Evolutionary conservation across 1,284 basidiomycete species (phyloP).

Genomic region (Cryptococcus amylolentus): DNA sequence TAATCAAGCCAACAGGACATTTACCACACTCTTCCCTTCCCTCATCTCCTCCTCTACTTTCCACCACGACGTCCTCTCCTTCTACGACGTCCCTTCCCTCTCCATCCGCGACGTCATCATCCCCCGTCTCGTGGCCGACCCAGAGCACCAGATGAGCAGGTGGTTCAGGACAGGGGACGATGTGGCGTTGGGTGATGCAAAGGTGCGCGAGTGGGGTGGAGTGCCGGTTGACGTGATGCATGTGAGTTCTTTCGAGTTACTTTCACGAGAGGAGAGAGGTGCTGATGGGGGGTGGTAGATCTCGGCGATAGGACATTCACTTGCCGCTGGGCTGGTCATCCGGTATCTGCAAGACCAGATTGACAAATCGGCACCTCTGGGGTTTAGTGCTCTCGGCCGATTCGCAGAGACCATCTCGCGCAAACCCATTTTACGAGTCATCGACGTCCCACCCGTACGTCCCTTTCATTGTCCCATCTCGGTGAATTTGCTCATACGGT

Average conservation of each 20-base stretch:
- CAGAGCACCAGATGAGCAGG: slow-evolving; percentile 33
- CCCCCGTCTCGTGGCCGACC: slow-evolving; percentile 39
- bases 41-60: slow-evolving; percentile 38
- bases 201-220: slow-evolving; percentile 41
- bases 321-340: slow-evolving; percentile 39
- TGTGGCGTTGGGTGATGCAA: slow-evolving; percentile 34
- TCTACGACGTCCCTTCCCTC: slow-evolving; percentile 45
- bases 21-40: slow-evolving; percentile 44
- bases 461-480: background rate
- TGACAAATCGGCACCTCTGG: slow-evolving; percentile 9
- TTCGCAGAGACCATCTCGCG: slow-evolving; percentile 12
- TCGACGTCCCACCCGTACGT: slow-evolving; percentile 24
- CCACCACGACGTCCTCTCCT: slow-evolving; percentile 44
- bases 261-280: background rate
- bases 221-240: slow-evolving; percentile 46
- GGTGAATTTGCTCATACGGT: background rate
- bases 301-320: slow-evolving; percentile 39
- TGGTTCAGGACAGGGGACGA: slow-evolving; percentile 45
- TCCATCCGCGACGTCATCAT: slow-evolving; percentile 43
- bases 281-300: slow-evolving; percentile 23
- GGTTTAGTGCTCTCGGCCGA: slow-evolving; percentile 14
- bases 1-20: slow-evolving; percentile 28
- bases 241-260: slow-evolving; percentile 28
- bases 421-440: slow-evolving; percentile 13
- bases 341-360: slow-evolving; percentile 37